phyloP scores from a whole-genome alignment of 805 yeast species.

The Candida taoyuanica region DNA sequence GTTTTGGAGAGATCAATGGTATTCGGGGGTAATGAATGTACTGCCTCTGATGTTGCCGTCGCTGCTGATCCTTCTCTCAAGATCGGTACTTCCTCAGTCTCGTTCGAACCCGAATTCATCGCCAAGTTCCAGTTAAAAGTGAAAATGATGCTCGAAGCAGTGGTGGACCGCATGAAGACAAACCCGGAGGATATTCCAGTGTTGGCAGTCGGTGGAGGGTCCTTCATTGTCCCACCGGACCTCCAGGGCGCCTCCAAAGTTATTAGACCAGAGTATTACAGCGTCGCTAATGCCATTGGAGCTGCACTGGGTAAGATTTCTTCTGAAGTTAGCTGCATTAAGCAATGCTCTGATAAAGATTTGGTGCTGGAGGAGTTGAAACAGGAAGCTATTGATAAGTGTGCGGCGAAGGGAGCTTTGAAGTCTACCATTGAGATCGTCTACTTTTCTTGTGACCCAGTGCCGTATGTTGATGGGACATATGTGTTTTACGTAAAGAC shows the following conservation, averaged over 20 bases:
- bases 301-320: conserved; percentile 45
- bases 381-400: conserved; percentile 19
- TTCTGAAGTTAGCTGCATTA: conserved; percentile 12
- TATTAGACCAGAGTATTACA: conserved; percentile 36
- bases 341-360: conserved; percentile 12
- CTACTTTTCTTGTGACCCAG: conserved; percentile 25
- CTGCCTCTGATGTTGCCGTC: conserved; percentile 37
- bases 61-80: conserved; percentile 14
- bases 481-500: conserved; percentile 23
- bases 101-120: conserved; percentile 4
- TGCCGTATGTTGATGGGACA: conserved; percentile 30
- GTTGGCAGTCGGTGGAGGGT: conserved; percentile 46
- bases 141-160: conserved; percentile 31
- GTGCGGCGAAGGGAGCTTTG: conserved; percentile 26
- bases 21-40: conserved; percentile 39
- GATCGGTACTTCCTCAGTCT: neutral
- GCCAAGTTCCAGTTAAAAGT: conserved; percentile 14
- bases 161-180: conserved; percentile 43
- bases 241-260: conserved; percentile 40
- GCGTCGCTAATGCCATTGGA: conserved; percentile 48
- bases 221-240: conserved; percentile 38
- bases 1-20: conserved; percentile 29
- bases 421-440: conserved; percentile 24
- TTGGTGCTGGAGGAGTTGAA: conserved; percentile 20
- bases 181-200: conserved; percentile 40